These are phyloP conservation scores for Apiospora hydei DNA, from an alignment of 2,329 filamentous ascomycete genomes.

Conservation along the genomic window DNA sequence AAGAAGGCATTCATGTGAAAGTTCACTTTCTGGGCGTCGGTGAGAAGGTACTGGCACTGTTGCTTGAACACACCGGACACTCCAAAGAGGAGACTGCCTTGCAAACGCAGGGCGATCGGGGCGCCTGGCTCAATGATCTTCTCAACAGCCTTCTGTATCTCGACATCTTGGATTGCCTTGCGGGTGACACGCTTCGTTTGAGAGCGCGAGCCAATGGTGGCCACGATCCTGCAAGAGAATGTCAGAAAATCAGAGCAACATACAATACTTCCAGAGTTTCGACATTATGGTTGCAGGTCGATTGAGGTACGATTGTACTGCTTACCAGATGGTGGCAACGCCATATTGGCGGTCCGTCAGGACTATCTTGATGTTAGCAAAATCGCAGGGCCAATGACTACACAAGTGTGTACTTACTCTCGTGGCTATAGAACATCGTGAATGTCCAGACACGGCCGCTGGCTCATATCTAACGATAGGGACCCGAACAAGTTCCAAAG, in stretches of 20 bases:
- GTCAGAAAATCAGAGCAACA: neutral
- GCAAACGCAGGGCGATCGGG: conserved; percentile 87
- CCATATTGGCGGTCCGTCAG: conserved; percentile 88
- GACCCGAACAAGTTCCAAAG: neutral
- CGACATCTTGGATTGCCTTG: conserved; percentile 87
- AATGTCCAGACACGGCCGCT: neutral
- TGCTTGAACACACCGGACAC: conserved; percentile 85
- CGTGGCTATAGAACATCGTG: conserved; percentile 93
- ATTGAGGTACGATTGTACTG: too few relatives aligned
- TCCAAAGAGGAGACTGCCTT: conserved; percentile 87
- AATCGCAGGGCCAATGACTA: neutral
- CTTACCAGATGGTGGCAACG: conserved; percentile 91
- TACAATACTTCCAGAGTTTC: neutral
- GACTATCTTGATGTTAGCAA: conserved; percentile 56
- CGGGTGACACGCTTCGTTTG: conserved; percentile 76
- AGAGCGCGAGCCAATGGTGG: conserved; percentile 81
- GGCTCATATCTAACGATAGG: neutral
- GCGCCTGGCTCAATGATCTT: conserved; percentile 84
- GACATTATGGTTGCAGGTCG: neutral
- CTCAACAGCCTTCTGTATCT: conserved; percentile 84
- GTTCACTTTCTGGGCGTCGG: conserved; percentile 79
- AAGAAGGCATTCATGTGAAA: conserved; percentile 75
- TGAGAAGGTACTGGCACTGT: conserved; percentile 85
- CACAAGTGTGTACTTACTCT: conserved; percentile 67
- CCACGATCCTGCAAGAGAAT: conserved; percentile 74